Evolutionary conservation across 2,329 filamentous ascomycete species (phyloP).

Genomic region (Cryphonectria parasitica): DNA sequence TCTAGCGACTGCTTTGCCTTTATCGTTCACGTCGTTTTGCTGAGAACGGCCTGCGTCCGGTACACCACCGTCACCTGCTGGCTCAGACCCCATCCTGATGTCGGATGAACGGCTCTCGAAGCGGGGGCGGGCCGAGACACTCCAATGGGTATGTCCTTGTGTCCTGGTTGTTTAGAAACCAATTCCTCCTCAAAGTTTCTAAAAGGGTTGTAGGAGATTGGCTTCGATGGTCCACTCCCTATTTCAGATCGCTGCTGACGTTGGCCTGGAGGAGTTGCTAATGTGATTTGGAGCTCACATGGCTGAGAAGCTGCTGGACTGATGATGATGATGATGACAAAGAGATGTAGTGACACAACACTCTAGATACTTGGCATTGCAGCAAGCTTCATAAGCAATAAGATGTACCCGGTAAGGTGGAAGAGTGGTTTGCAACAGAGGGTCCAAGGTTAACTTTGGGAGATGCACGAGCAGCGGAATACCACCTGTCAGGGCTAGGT

Average conservation of each 20-base stretch:
- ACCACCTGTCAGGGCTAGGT: slow-evolving; percentile 3
- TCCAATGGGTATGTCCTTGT: background rate
- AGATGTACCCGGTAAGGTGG: background rate
- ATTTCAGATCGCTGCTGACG: background rate
- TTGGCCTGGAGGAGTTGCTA: background rate
- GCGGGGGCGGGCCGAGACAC: background rate
- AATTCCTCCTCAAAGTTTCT: background rate
- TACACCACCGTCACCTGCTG: background rate
- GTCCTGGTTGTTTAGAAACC: background rate
- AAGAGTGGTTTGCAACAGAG: background rate
- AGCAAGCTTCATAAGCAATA: background rate
- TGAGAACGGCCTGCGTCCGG: background rate
- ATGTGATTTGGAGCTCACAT: background rate
- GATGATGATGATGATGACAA: background rate
- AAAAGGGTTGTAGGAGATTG: background rate
- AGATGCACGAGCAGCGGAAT: background rate
- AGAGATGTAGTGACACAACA: background rate
- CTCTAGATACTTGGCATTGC: background rate
- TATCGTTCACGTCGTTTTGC: slow-evolving; percentile 17
- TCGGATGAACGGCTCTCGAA: background rate
- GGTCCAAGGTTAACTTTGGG: background rate
- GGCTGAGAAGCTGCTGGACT: background rate
- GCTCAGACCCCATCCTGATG: slow-evolving; percentile 15
- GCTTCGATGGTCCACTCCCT: background rate
- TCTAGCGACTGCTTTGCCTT: slow-evolving; percentile 24